Percentiles rank a stretch among this genome's conserved stretches.
phyloP scores from a whole-genome alignment of 306 rosid genomes.

The Myrica gale region DNA sequence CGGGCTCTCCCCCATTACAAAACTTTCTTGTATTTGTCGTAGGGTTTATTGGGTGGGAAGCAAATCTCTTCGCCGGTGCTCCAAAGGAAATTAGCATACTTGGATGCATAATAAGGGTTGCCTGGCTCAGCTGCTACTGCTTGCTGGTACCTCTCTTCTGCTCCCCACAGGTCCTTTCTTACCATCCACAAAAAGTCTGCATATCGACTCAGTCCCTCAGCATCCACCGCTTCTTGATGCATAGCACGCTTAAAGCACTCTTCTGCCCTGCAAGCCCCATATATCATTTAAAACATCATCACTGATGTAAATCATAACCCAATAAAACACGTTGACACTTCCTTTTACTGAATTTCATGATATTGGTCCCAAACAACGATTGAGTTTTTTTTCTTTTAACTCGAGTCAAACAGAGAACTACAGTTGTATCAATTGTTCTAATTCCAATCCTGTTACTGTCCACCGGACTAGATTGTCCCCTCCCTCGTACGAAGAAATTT shows the following conservation, averaged over 20 bases:
- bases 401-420: background rate
- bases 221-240: conserved; percentile 48
- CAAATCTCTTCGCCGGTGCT: conserved; percentile 51
- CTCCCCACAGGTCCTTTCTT: conserved; percentile 62
- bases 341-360: background rate
- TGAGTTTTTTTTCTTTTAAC: too few relatives aligned
- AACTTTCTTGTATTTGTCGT: conserved; percentile 16
- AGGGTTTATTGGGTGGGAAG: conserved; percentile 33
- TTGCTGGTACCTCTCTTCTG: conserved; percentile 61
- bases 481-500: background rate
- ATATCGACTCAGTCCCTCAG: conserved; percentile 54
- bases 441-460: background rate
- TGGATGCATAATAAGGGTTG: conserved; percentile 49
- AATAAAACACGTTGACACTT: background rate
- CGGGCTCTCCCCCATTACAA: background rate
- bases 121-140: conserved; percentile 60
- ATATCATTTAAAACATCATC: background rate
- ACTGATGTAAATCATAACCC: background rate
- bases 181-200: conserved; percentile 66
- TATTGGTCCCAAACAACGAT: background rate
- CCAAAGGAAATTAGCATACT: conserved; percentile 74
- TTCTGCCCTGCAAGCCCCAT: conserved; percentile 64
- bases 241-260: conserved; percentile 56
- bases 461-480: background rate
- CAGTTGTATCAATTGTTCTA: background rate